Evolutionary conservation across 371 early-diverging fungal genomes (phyloP), one percentile per base, ranked within the genome.

Genomic region (Zychaea mexicana): DNA sequence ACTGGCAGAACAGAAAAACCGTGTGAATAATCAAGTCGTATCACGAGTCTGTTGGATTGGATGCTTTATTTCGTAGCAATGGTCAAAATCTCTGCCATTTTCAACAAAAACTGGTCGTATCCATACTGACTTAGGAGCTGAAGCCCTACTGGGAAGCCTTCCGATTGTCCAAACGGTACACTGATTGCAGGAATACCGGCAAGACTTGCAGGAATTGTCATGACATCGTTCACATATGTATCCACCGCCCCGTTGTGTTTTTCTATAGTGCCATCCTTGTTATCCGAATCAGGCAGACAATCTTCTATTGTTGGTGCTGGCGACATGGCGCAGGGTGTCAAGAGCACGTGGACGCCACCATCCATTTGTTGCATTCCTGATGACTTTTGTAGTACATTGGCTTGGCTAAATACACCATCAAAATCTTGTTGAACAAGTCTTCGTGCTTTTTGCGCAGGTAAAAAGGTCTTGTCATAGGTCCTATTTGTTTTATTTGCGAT

Each of bases 161-260:
- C 57, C 22, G 78, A 73, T 27, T 58, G 53, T 0, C 78, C 79
- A 61, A 82, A 86, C 17, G 92, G 91, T 0, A 92, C 73, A 26
- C 84, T 82, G 45, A 92, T 75, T 0, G 92, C 89, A 8, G 94
- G 92, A 33, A 92, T 66, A 39, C 85, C 97, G 0, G 94, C 96
- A 53, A 96, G 76, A 66, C 90, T 92, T 7, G 93, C 92, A 6
- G 97, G 94, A 7, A 95, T 87, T 1, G 96, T 96, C 86, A 96
- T 85, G 33, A 94, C 90, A 74, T 96, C 97, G 66, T 94, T 90
- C 39, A 92, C 78, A 65, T 91, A 96, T 10, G 85, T 88, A 45
- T 80, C 69, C 19, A 81, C 69, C 9, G 67, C 72, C 7, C 54
- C 32, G 0, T 47, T 52, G 4, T 61, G 30, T 19, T 60, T 59